Evolutionary conservation across 192 early-diverging fungal genomes (phyloP), one percentile per base, ranked within the genome.

Genomic region (Coemansia aciculifera): DNA sequence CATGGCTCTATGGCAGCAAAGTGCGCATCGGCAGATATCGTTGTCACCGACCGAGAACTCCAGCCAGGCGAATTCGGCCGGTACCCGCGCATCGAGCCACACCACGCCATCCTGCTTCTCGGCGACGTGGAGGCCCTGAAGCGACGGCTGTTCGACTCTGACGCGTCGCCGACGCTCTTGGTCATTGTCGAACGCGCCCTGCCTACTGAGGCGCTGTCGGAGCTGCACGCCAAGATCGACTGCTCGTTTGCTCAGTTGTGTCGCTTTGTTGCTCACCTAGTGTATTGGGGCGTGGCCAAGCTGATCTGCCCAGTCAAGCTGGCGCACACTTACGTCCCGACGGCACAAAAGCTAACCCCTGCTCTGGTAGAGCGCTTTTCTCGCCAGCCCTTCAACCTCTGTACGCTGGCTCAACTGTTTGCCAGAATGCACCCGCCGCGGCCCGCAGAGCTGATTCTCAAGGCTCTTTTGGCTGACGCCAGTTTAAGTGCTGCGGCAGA

Each of bases 191-290:
- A 97, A 3, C 67, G 64, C 52, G 67, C 72, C 13, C 54, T 60
- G 59, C 72, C 74, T 5, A 73, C 68, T 10, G 73, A 68, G 36
- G 34, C 78, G 51, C 86, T 98, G 42, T 87, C 92, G 29, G 87
- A 93, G 67, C 84, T 98, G 24, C 90, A 94, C 74, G 75, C 90
- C 15, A 79, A 89, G 32, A 69, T 97, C 24, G 94, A 94, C 75
- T 97, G 95, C 75, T 96, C 97, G n/a, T 85, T 95, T 54, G 91
- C 95, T 0, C 97, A 97, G 68, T 87, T 98, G 2, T 97, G 93
- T 73, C 85, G 92, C 15, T 67, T 95, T 23, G 95, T 91, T 5
- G 90, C 95, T 1, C 97, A 98, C 76, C 77, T 98, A 34, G 91
- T 96, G 31, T 95, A 92, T 73, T 98, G 97, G 97, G 78, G 86